Evolutionary conservation across 73 alveolate species (phyloP), one percentile per base, ranked within the genome.

Genomic region (Urostyla sp.): DNA sequence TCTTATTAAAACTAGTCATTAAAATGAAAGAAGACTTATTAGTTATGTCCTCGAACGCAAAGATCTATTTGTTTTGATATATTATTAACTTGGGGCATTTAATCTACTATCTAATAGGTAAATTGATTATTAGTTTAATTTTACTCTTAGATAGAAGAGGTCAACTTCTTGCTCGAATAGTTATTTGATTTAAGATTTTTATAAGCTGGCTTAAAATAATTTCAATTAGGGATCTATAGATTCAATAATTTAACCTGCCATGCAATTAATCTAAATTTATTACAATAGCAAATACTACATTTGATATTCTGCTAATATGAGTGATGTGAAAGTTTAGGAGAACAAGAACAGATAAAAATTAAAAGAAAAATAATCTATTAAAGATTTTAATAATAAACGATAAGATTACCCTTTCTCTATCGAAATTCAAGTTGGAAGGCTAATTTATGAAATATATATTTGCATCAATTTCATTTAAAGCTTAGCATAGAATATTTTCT

Each of bases 301-400:
- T 63, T 18, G 79, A 63, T 57, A 63, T 43, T 40, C 44, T 63
- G 60, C 79, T 63, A 18, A 63, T 63, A 21, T 63, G 79, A 2
- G 79, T 63, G 13, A 63, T 43, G 30, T 63, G 79, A 24, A 28
- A 63, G 44, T 63, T 63, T 13, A 26, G 8, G 4, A 63, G 43
- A 1, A 63, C 43, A 1, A 63, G 45, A 20, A 63, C 10, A 10
- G 53, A 32, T 34, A 36, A 32, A 8, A 32, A 35, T 59, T 26
- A 7, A 32, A 58, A 7, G 21, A 58, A 58, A 21, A 58, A 58
- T 27, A 58, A 8, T 58, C 75, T 58, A 58, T 58, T 4, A 15
- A 28, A 58, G 31, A 16, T 21, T 3, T 8, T 13, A 24, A 55
- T 11, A 55, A 55, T 31, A 58, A n/a, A n/a, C n/a, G n/a, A n/a